Percentiles rank a stretch among this genome's conserved stretches.
Conservation (phyloP, 495 filamentous ascomycete species). For the Penicillium angulare region DNA sequence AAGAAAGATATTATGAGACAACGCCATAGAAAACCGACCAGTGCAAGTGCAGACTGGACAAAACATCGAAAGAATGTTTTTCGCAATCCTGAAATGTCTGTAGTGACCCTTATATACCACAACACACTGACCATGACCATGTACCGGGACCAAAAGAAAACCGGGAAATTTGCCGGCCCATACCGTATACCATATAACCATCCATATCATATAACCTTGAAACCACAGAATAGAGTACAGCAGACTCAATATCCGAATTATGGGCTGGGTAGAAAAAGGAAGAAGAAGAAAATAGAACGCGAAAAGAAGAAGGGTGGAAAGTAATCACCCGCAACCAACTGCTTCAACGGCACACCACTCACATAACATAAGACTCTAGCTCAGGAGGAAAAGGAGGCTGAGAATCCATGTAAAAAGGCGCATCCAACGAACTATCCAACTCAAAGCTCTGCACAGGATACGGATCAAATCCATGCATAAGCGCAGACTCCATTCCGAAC, state of each 20-base stretch:
- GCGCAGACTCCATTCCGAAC: conserved; percentile 26
- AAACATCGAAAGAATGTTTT: no score
- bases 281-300: not conserved
- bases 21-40: no score
- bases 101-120: no score
- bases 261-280: no score
- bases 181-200: conserved; percentile 13
- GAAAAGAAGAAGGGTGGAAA: no score
- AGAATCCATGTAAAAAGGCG: conserved; percentile 35
- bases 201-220: conserved; percentile 4
- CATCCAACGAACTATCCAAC: conserved; percentile 29
- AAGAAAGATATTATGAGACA: no score
- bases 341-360: conserved; percentile 21
- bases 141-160: conserved; percentile 1
- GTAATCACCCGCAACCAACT: no score
- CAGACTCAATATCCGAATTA: no score
- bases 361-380: conserved; percentile 38
- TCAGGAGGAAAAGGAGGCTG: conserved; percentile 32
- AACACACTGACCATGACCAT: no score
- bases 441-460: conserved; percentile 23
- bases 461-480: conserved; percentile 32
- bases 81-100: no score
- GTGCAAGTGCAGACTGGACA: no score
- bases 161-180: not conserved
- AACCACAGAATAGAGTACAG: no score